Evolutionary conservation across 257 asterid species (phyloP).

Genomic region (Agastache rugosa): DNA sequence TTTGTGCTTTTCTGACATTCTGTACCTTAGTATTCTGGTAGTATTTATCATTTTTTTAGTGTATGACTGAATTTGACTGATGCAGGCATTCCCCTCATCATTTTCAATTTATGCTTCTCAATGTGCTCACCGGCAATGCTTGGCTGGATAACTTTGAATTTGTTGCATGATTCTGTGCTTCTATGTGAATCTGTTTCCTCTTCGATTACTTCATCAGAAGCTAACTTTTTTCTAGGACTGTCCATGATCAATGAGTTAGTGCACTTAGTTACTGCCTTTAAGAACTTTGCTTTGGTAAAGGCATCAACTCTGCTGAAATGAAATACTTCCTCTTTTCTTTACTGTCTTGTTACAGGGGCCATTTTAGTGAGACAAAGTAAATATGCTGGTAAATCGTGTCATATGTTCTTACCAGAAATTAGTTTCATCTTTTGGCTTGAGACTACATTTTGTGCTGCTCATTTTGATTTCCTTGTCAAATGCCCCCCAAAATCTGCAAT

Average conservation of each 20-base stretch:
- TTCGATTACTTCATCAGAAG: neutral
- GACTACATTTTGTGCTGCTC: neutral
- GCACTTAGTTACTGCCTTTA: slow-evolving; percentile 11
- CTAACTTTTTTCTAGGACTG: neutral
- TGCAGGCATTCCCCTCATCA: neutral
- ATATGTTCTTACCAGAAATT: neutral
- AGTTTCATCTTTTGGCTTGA: slow-evolving; percentile 5
- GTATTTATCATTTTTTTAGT: neutral
- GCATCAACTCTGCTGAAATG: neutral
- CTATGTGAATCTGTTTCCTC: neutral
- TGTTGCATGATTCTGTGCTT: slow-evolving; percentile 19
- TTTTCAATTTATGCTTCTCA: neutral
- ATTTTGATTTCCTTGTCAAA: slow-evolving; percentile 2
- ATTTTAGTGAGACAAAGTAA: slow-evolving; percentile 1
- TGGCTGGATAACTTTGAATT: slow-evolving; percentile 3
- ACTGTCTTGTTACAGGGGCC: neutral
- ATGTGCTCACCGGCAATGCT: neutral
- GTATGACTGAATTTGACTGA: neutral
- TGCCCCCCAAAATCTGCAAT: neutral
- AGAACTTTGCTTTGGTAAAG: neutral
- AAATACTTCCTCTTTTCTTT: neutral
- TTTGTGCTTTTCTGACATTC: slow-evolving; percentile 14
- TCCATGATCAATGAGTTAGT: neutral
- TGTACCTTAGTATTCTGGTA: neutral
- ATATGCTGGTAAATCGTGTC: neutral